Conservation (phyloP, 352 stramenopile genomes). For the Pythium oligandrum region DNA sequence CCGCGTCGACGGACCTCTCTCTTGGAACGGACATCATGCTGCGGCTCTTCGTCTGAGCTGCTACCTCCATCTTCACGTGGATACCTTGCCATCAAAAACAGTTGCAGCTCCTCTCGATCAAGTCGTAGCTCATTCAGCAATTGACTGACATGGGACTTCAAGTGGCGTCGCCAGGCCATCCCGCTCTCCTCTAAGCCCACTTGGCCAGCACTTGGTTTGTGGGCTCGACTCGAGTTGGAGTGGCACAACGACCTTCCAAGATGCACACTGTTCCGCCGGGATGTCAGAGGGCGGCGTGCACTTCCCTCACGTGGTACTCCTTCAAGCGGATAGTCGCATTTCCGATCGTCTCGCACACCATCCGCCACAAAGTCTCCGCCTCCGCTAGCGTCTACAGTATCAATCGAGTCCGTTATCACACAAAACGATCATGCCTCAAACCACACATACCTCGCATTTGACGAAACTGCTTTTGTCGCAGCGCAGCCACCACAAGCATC, state of each 20-base stretch:
- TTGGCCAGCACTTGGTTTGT: background rate
- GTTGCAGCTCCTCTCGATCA: slow-evolving; percentile 27
- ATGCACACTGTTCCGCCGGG: background rate
- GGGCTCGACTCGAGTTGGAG: background rate
- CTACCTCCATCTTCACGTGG: slow-evolving; percentile 16
- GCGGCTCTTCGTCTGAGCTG: slow-evolving; percentile 10
- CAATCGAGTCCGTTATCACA: background rate
- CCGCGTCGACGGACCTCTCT: background rate
- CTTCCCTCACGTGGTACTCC: slow-evolving; percentile 6
- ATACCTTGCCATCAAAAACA: slow-evolving; percentile 27
- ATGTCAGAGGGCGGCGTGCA: background rate
- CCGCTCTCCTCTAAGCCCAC: background rate
- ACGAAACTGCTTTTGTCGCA: slow-evolving; percentile 13
- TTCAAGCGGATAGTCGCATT: slow-evolving; percentile 17
- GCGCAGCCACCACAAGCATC: slow-evolving; percentile 5
- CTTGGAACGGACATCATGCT: background rate
- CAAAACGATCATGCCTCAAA: background rate
- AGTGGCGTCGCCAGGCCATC: slow-evolving; percentile 27
- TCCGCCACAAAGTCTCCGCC: background rate
- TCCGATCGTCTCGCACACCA: slow-evolving; percentile 10
- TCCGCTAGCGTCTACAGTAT: slow-evolving; percentile 2
- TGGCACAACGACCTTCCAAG: background rate
- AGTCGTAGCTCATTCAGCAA: slow-evolving; percentile 37
- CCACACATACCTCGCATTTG: slow-evolving; percentile 7
- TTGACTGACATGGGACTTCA: slow-evolving; percentile 39